These are phyloP conservation scores for Talaromyces piceae DNA, from an alignment of 2,329 filamentous ascomycete genomes.

Conservation along the genomic window DNA sequence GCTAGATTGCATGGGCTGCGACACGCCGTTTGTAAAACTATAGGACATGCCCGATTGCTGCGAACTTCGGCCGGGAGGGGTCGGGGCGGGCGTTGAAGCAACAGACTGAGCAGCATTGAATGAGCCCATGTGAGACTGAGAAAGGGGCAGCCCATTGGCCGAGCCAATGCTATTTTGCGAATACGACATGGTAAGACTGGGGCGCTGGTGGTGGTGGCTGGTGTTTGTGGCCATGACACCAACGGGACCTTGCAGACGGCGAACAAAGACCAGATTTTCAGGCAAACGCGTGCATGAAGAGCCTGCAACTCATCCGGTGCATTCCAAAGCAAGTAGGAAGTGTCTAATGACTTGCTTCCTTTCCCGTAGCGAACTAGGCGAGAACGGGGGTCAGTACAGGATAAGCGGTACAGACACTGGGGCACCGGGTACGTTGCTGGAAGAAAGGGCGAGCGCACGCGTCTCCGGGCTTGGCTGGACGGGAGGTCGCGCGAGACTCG, in stretches of 20 bases:
- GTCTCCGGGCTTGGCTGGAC: background rate
- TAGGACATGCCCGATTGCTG: conserved; percentile 38
- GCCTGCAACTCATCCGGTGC: background rate
- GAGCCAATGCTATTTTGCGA: conserved; percentile 33
- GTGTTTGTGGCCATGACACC: conserved; percentile 25
- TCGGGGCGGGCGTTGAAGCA: conserved; percentile 38
- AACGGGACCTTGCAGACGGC: conserved; percentile 1
- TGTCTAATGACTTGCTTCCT: background rate
- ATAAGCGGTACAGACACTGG: background rate
- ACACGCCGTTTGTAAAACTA: conserved; percentile 31
- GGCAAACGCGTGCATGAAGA: conserved; percentile 8
- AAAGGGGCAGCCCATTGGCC: conserved; percentile 30
- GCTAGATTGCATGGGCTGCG: conserved; percentile 24
- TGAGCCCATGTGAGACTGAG: conserved; percentile 33
- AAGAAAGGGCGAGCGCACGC: background rate
- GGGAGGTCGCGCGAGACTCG: background rate
- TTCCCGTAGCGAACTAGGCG: background rate
- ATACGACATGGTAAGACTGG: conserved; percentile 29
- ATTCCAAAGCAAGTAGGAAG: background rate
- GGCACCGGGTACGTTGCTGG: background rate
- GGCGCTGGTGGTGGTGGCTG: conserved; percentile 20
- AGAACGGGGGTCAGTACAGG: background rate
- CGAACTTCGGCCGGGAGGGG: conserved; percentile 32
- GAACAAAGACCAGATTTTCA: conserved; percentile 3
- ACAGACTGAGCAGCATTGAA: conserved; percentile 40